Evolutionary conservation across 225 moss, liverwort and hornwort genomes (phyloP), one percentile per base, ranked within the genome.

Genomic region (Straminergon stramineum): DNA sequence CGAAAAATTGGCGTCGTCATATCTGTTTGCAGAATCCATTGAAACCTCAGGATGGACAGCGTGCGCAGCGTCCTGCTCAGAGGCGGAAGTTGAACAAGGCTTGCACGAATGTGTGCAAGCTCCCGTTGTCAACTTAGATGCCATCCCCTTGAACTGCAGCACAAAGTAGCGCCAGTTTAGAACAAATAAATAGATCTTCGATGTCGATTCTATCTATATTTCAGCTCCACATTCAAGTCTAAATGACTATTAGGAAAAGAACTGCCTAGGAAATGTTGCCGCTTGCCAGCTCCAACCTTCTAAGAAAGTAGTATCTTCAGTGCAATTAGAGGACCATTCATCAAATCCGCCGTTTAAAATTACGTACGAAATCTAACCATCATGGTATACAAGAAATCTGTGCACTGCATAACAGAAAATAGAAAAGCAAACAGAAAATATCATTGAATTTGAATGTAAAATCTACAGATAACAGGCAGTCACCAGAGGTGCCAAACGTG

Each of bases 141-240:
- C 94, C 92, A 95, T 93, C 61, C 88, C 93, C 75, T 95, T 95
- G 28, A 94, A 91, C 95, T 95, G 95, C 62, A 83, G 80, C 82
- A 90, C 84, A 86, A 60, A 84, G 10, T 8, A 83, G 51, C 37
- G 39, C 24, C 21, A 13, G 48, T 34, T 85, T 28, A 88, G 79
- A 82, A 43, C 52, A 81, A 55, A 65, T 24, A 7, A 31, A 68
- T 76, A 74, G 8, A 55, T 45, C 55, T 52, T 79, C 61, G 18
- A 60, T 28, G 43, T 37, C 17, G 32, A 63, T 56, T 76, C 34
- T 39, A 81, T 69, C 77, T 37, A 56, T 55, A 76, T 52, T 91
- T 58, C 79, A 73, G 64, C 52, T 66, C 26, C 62, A 77, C 6
- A 63, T 82, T 77, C 52, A 35, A 48, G 39, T 28, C 52, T 62